Evolutionary conservation across 768 basidiomycete species (phyloP), one percentile per base, ranked within the genome.

Genomic region (Mrakia hoshinonis): DNA sequence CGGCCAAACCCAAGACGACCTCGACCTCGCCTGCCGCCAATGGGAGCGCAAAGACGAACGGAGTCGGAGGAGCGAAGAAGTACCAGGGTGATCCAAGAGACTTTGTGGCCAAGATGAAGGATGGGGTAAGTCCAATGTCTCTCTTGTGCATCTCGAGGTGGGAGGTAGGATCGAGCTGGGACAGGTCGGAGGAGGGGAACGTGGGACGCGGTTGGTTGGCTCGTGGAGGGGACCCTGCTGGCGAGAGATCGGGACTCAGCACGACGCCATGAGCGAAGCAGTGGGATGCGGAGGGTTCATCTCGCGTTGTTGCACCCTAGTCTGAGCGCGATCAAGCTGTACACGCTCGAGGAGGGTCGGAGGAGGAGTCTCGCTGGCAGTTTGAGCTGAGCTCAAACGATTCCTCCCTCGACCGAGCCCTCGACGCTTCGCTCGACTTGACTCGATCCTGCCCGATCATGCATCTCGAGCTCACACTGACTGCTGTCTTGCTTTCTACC

Each of bases 61-160:
- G 31, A 11, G 36, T 71, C 82, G 34, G 74, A 83, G 34, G 52
- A 29, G 63, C 29, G 4, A 69, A 73, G 26, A 36, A 78, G 84
- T 39, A 83, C 84, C 67, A 80, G 81, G 89, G 87, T 1, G 92
- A 96, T 77, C 92, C 93, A n/a, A 83, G 94, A 54, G 92, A 98
- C 79, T 96, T 96, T 78, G 85, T 96, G 51, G 86, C 87, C 15
- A 94, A 94, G 82, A 93, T 97, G 92, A 90, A 92, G 81, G 87
- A 89, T 73, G 87, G 86, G 49, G 95, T 97, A 81, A 79, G 91
- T 85, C 22, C 61, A 4, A 18, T 26, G 55, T 13, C 36, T n/a
- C 6, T 4, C 11, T 54, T 10, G 9, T 22, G 12, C n/a, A 36
- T 60, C 11, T 15, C 31, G 43, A 15, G 15, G 43, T 29, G 24